Conservation (phyloP, 257 asterid species). For the Agastache rugosa region DNA sequence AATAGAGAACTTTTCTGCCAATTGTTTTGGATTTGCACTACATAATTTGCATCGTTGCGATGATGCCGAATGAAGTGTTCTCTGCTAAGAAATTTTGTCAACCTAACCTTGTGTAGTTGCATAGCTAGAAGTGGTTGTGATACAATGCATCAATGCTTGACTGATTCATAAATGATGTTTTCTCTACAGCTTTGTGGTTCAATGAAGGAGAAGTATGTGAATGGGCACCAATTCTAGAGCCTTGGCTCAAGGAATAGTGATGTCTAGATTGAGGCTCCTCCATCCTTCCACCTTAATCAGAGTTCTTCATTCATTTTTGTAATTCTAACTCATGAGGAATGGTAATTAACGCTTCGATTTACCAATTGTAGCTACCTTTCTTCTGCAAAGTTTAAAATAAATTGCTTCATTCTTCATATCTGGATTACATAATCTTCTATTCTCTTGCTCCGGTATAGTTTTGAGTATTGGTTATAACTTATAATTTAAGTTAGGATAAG, state of each 20-base stretch:
- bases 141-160: neutral
- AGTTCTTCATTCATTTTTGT: conserved; percentile 37
- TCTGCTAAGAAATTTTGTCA: neutral
- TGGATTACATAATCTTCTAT: neutral
- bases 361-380: neutral
- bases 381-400: neutral
- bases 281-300: conserved; percentile 25
- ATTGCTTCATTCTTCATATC: conserved; percentile 29
- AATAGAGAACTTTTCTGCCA: neutral
- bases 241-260: conserved; percentile 72
- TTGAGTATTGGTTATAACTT: neutral
- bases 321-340: conserved; percentile 19
- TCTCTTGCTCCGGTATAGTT: neutral
- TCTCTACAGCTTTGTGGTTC: conserved; percentile 78
- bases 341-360: conserved; percentile 28
- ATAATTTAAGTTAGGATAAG: neutral
- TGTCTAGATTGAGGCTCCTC: conserved; percentile 29
- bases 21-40: neutral
- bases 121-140: neutral
- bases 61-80: neutral
- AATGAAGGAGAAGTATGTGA: conserved; percentile 68
- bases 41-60: neutral
- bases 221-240: conserved; percentile 75
- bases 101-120: neutral
- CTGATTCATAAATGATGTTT: neutral